These are phyloP conservation scores for Trifolium repens DNA, from an alignment of 306 rosid species.

Conservation along the genomic window DNA sequence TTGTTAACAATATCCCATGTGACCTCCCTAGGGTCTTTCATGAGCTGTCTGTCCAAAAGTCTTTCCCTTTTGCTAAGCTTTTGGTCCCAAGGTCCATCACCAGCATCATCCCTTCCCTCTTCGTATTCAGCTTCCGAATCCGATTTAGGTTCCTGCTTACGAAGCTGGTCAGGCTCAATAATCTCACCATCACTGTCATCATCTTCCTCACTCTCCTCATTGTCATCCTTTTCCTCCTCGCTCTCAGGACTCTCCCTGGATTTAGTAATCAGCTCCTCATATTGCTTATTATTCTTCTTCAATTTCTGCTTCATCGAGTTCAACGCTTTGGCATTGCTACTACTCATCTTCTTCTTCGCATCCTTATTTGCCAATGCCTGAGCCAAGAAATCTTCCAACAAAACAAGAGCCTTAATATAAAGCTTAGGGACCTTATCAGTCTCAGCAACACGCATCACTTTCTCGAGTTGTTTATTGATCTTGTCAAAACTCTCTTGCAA, in stretches of 20 bases:
- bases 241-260: conserved; percentile 86
- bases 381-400: conserved; percentile 81
- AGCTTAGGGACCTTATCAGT: conserved; percentile 72
- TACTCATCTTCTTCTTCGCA: conserved; percentile 95
- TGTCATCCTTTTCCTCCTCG: conserved; percentile 53
- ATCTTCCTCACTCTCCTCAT: conserved; percentile 57
- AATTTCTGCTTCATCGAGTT: conserved; percentile 97
- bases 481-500: conserved; percentile 93
- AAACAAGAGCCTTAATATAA: conserved; percentile 82
- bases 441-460: conserved; percentile 90
- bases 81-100: conserved; percentile 66
- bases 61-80: conserved; percentile 77
- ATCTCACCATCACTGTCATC: conserved; percentile 63
- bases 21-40: conserved; percentile 93
- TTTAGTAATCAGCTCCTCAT: conserved; percentile 76
- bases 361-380: conserved; percentile 96
- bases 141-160: conserved; percentile 48
- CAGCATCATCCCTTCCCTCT: conserved; percentile 39
- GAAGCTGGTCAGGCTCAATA: conserved; percentile 69
- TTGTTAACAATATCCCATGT: conserved; percentile 92
- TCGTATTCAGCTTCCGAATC: conserved; percentile 65
- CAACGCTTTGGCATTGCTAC: conserved; percentile 96
- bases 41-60: conserved; percentile 77
- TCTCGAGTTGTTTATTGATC: conserved; percentile 92
- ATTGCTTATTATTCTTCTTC: conserved; percentile 92